Percentiles rank a stretch among this genome's conserved stretches.
These are phyloP conservation scores for Heterobasidion parviporum DNA, from an alignment of 1,284 basidiomycete species.

Conservation along the genomic window DNA sequence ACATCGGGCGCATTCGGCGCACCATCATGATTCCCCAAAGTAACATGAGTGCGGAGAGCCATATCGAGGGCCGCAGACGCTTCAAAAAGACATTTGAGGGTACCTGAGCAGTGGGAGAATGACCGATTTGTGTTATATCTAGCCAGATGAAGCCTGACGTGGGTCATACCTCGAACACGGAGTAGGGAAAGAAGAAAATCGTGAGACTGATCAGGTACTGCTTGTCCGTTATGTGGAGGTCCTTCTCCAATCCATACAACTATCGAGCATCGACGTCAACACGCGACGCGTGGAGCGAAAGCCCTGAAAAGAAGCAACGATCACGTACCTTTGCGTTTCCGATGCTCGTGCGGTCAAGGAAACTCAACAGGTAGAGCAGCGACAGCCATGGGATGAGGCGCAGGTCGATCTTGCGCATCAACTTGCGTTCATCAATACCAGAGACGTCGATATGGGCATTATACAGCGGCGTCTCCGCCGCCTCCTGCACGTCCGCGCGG, in stretches of 20 bases:
- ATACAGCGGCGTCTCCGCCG: constrained; percentile 23
- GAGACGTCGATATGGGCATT: constrained; percentile 45
- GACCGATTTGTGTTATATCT: background rate
- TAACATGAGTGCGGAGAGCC: constrained; percentile 26
- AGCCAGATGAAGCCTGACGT: too few species aligned
- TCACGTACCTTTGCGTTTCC: constrained; percentile 64
- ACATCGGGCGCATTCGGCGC: background rate
- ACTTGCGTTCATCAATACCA: constrained; percentile 52
- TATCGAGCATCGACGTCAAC: constrained; percentile 15
- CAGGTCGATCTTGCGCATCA: constrained; percentile 59
- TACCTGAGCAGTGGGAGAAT: constrained; percentile 14
- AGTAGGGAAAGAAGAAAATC: constrained; percentile 58
- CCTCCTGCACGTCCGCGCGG: background rate
- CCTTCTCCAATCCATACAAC: constrained; percentile 48
- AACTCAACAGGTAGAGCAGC: constrained; percentile 68
- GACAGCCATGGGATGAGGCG: constrained; percentile 62
- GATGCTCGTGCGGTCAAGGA: constrained; percentile 74
- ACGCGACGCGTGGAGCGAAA: background rate
- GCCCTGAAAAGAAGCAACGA: background rate
- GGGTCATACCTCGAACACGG: constrained; percentile 44
- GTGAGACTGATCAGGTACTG: constrained; percentile 64
- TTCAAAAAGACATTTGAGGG: constrained; percentile 31
- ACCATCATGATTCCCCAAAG: constrained; percentile 26
- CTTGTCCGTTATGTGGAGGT: constrained; percentile 49
- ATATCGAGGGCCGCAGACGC: constrained; percentile 29